Percentiles rank a stretch among this genome's conserved stretches.
These are phyloP conservation scores for Talaromyces adpressus DNA, from an alignment of 495 filamentous ascomycete species.

Conservation along the genomic window DNA sequence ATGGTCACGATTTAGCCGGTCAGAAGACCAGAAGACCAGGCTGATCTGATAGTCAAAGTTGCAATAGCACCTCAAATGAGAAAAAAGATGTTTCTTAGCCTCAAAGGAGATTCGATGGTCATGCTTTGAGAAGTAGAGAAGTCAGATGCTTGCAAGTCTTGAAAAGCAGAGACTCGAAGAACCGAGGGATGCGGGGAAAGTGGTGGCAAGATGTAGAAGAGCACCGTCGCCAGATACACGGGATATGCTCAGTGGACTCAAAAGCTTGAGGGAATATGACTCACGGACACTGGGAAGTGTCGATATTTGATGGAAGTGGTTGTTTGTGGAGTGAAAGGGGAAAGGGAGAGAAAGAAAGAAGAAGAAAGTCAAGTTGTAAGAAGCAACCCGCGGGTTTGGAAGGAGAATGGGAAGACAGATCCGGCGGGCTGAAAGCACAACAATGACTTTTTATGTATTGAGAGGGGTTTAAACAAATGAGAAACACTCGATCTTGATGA, in stretches of 20 bases:
- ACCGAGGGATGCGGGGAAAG: conserved; percentile 3
- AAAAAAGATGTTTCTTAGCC: not conserved
- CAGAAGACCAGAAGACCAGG: not conserved
- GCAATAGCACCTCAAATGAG: not conserved
- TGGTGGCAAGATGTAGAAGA: not conserved
- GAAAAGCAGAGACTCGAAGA: not conserved
- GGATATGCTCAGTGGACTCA: not conserved
- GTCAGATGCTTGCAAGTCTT: conserved; percentile 1
- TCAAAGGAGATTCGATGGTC: not conserved
- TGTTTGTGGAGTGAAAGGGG: not conserved
- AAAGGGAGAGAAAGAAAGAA: not conserved
- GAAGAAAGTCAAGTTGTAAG: not conserved
- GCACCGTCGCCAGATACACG: not conserved
- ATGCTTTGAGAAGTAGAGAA: not conserved
- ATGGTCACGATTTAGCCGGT: not conserved
- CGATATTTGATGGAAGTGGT: not conserved
- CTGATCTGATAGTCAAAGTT: not conserved
- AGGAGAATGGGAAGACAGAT: not conserved
- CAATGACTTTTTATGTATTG: not conserved
- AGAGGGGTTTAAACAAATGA: not conserved
- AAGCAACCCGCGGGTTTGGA: not conserved
- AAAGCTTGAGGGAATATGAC: not conserved
- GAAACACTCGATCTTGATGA: not conserved
- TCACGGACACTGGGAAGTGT: not conserved
- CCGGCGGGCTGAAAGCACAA: not conserved